A percentile compares a stretch with the other conserved stretches of the same genome.
Evolutionary conservation across 148 eudicot species (phyloP).

Genomic region (Cornus florida): DNA sequence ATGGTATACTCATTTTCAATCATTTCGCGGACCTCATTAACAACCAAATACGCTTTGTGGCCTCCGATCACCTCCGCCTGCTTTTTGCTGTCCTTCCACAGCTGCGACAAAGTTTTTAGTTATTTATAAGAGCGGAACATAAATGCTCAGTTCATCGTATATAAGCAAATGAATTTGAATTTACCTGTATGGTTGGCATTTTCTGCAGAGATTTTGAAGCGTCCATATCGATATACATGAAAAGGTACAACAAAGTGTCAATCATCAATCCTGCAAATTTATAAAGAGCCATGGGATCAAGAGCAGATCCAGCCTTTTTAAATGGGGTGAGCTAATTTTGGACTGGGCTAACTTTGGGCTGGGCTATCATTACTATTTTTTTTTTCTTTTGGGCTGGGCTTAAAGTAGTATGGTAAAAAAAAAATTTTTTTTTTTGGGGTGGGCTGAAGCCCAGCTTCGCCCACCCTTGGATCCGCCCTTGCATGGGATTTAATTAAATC

Average conservation of each 20-base stretch:
- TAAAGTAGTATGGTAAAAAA: too few relatives aligned
- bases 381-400: too few relatives aligned
- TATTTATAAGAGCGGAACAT: background rate
- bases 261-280: background rate
- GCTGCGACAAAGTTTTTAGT: constrained; percentile 25
- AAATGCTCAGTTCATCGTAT: background rate
- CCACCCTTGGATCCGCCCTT: too few relatives aligned
- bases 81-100: constrained; percentile 60
- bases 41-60: constrained; percentile 59
- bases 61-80: constrained; percentile 70
- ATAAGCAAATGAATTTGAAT: background rate
- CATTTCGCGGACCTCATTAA: constrained; percentile 61
- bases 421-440: too few relatives aligned
- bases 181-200: constrained; percentile 71
- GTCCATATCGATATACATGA: constrained; percentile 24
- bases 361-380: too few relatives aligned
- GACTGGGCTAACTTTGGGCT: too few relatives aligned
- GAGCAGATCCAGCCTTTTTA: too few relatives aligned
- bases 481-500: background rate
- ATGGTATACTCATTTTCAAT: constrained; percentile 38
- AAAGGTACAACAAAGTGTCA: constrained; percentile 18
- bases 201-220: constrained; percentile 35
- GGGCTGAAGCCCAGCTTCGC: too few relatives aligned
- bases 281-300: background rate
- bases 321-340: too few relatives aligned